phyloP scores from a whole-genome alignment of 495 filamentous ascomycete species.

The Neohortaea acidophila region DNA sequence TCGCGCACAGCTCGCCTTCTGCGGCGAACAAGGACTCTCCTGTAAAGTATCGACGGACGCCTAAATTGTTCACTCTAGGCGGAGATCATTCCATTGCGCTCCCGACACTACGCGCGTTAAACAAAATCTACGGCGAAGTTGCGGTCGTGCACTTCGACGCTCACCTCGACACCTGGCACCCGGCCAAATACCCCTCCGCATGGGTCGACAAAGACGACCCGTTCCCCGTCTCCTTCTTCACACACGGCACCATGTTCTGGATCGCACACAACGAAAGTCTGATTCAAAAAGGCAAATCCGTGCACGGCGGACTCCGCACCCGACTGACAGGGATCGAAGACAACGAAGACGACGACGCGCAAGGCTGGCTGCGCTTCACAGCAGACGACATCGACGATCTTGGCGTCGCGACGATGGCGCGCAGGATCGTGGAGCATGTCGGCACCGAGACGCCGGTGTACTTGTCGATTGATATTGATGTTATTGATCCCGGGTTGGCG shows the following conservation, averaged over 20 bases:
- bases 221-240: conserved; percentile 55
- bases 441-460: conserved; percentile 30
- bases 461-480: conserved; percentile 37
- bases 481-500: conserved; percentile 38
- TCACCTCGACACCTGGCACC: conserved; percentile 63
- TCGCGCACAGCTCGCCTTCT: conserved; percentile 37
- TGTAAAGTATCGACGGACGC: conserved; percentile 33
- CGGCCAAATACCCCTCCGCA: conserved; percentile 56
- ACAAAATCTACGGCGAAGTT: conserved; percentile 52
- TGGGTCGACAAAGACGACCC: conserved; percentile 39
- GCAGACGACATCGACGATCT: conserved; percentile 38
- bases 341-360: conserved; percentile 45
- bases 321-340: conserved; percentile 49
- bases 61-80: conserved; percentile 63
- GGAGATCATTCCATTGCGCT: conserved; percentile 71
- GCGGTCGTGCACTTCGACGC: conserved; percentile 77
- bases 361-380: conserved; percentile 31
- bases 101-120: conserved; percentile 56
- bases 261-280: conserved; percentile 61
- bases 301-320: conserved; percentile 66
- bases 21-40: conserved; percentile 22
- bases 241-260: conserved; percentile 78
- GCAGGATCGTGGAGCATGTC: conserved; percentile 31
- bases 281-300: conserved; percentile 49
- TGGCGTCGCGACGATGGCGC: conserved; percentile 29